A percentile compares a stretch with the other conserved stretches of the same genome.
phyloP scores from a whole-genome alignment of 345 rosid genomes.

The Clausena lansium region DNA sequence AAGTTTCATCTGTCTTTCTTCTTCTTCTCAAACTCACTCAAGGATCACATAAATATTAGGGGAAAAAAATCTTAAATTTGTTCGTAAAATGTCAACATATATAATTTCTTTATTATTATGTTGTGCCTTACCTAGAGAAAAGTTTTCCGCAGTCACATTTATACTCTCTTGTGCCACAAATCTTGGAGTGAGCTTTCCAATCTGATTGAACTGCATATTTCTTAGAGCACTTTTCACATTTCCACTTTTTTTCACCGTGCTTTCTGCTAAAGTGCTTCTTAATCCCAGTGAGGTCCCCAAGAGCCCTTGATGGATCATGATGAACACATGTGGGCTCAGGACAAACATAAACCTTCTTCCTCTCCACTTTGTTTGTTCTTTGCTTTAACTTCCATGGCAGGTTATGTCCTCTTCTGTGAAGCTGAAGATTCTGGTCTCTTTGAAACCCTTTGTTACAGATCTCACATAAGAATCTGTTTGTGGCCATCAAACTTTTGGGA shows the following conservation, averaged over 20 bases:
- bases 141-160: constrained; percentile 61
- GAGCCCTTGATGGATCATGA: constrained; percentile 61
- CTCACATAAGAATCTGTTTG: constrained; percentile 58
- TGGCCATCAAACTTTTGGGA: constrained; percentile 46
- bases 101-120: neutral
- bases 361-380: constrained; percentile 45
- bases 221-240: constrained; percentile 60
- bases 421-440: constrained; percentile 72
- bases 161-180: constrained; percentile 66
- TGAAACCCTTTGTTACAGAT: constrained; percentile 65
- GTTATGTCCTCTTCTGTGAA: constrained; percentile 65
- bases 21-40: neutral
- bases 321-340: constrained; percentile 55
- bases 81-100: neutral
- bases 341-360: constrained; percentile 55
- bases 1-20: neutral
- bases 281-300: constrained; percentile 67
- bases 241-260: constrained; percentile 71
- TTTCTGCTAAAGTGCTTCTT: constrained; percentile 63
- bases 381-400: constrained; percentile 71
- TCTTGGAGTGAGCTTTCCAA: constrained; percentile 66
- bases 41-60: neutral
- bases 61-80: neutral
- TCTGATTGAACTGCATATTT: constrained; percentile 66
- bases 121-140: constrained; percentile 48